Base-by-base conservation (phyloP, 495 filamentous ascomycete genomes). In the Tuber umbilicatum region DNA sequence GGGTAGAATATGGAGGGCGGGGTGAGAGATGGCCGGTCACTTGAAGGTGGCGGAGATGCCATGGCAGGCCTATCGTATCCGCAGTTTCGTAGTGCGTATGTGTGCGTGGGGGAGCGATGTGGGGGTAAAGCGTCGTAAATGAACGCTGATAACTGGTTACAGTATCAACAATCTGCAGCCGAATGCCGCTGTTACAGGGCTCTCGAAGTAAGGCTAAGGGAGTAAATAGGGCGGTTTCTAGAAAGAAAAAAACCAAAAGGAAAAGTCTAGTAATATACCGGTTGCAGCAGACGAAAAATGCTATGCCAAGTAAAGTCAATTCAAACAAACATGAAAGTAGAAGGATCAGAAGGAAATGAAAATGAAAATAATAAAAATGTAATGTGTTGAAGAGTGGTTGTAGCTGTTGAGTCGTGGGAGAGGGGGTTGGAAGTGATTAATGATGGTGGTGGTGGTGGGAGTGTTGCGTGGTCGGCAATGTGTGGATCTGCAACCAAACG, bases 1-100 rank as follows among this genome's bases (percentile, higher is more conserved):
- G 71, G 50, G 45, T 69, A n/a, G 78, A 60, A 60, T 68, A 47
- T 40, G 74, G 77, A 70, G 21, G 69, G 27, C 55, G 72, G 60
- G 23, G 45, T 41, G 14, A 64, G 55, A 5, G 55, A 64, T 31
- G 69, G 47, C 10, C 43, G 68, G 69, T 68, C 69, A 17, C 71
- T 38, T 42, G 73, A 76, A 50, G 69, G 69, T 2, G 55, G 74
- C 21, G 73, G 43, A 21, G 74, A 77, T 19, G 75, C 70, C 75
- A 77, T 77, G 16, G 19, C 45, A 19, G 12, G 27, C 27, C 27
- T 64, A 35, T 31, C 3, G 12, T 17, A 64, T 64, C 9, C 45
- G 45, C 23, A 50, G 45, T 21, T 31, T 35, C 14, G 55, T 64
- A 64, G 55, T 16, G 50, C 14, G 55, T 31, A 14, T 64, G 27